Conservation (phyloP, 352 stramenopile genomes). For the Phytophthora cactorum region DNA sequence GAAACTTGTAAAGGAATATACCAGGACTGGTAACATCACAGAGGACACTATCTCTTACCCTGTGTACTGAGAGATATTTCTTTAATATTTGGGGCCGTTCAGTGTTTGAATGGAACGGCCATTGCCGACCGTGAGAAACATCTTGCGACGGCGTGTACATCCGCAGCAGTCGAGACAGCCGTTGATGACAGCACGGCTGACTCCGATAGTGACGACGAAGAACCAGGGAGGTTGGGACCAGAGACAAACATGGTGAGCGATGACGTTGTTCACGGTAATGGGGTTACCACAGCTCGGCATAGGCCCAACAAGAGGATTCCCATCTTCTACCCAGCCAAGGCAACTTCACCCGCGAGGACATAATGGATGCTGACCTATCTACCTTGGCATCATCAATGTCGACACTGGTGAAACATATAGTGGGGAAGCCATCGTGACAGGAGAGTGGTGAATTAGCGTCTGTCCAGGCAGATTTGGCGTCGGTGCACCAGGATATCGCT, state of each 20-base stretch:
- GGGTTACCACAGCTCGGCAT: background rate
- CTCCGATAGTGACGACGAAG: background rate
- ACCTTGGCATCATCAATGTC: background rate
- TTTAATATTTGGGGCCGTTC: constrained; percentile 1
- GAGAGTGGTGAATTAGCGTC: too few relatives aligned
- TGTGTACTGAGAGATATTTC: background rate
- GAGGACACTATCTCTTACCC: background rate
- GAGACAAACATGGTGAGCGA: too few relatives aligned
- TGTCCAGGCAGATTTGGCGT: too few relatives aligned
- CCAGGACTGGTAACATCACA: background rate
- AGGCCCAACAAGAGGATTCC: background rate
- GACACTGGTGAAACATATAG: background rate
- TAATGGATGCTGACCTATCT: too few relatives aligned
- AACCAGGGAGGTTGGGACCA: background rate
- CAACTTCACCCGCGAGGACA: background rate
- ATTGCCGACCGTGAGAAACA: background rate
- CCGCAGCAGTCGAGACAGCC: background rate
- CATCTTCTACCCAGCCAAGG: background rate
- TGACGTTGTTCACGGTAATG: background rate
- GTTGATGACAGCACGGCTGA: background rate
- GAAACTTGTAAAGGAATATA: constrained; percentile 1
- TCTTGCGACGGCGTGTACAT: background rate
- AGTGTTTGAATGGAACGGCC: background rate
- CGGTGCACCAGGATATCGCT: too few relatives aligned
- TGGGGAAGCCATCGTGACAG: background rate